Percentiles rank a stretch among this genome's conserved stretches.
These are phyloP conservation scores for Pulveroboletus frians DNA, from an alignment of 768 basidiomycete genomes.

Conservation along the genomic window DNA sequence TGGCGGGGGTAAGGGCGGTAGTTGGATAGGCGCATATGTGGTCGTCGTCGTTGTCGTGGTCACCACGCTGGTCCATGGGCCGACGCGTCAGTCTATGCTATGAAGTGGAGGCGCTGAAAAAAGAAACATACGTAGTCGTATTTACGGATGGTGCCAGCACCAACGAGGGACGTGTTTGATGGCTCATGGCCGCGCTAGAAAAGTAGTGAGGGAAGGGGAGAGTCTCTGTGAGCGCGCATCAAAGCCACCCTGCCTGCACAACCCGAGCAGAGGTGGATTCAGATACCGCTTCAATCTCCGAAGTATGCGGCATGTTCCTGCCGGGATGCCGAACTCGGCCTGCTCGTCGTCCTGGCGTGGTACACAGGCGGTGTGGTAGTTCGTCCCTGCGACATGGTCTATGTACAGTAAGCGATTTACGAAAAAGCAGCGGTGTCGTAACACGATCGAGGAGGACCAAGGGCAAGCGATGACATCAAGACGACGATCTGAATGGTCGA, in stretches of 20 bases:
- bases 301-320: slow-evolving; percentile 18
- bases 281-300: slow-evolving; percentile 22
- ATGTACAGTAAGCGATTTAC: too few relatives aligned
- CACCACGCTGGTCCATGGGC: slow-evolving; percentile 54
- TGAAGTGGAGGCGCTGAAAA: background rate
- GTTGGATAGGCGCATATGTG: slow-evolving; percentile 80
- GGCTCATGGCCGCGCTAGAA: slow-evolving; percentile 47
- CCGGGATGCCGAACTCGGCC: slow-evolving; percentile 17
- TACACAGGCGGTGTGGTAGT: too few relatives aligned
- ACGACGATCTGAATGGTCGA: background rate
- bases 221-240: slow-evolving; percentile 26
- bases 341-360: too few relatives aligned
- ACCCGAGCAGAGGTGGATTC: slow-evolving; percentile 26
- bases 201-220: slow-evolving; percentile 22
- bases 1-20: slow-evolving; percentile 70
- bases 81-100: slow-evolving; percentile 20
- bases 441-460: background rate
- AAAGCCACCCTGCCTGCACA: slow-evolving; percentile 32
- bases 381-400: too few relatives aligned
- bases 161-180: slow-evolving; percentile 59
- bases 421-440: too few relatives aligned
- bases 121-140: slow-evolving; percentile 69
- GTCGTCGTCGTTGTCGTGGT: slow-evolving; percentile 92
- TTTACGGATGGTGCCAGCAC: slow-evolving; percentile 77
- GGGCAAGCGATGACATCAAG: background rate